Evolutionary conservation across 1,284 basidiomycete genomes (phyloP).

Genomic region (Malassezia arunalokei): DNA sequence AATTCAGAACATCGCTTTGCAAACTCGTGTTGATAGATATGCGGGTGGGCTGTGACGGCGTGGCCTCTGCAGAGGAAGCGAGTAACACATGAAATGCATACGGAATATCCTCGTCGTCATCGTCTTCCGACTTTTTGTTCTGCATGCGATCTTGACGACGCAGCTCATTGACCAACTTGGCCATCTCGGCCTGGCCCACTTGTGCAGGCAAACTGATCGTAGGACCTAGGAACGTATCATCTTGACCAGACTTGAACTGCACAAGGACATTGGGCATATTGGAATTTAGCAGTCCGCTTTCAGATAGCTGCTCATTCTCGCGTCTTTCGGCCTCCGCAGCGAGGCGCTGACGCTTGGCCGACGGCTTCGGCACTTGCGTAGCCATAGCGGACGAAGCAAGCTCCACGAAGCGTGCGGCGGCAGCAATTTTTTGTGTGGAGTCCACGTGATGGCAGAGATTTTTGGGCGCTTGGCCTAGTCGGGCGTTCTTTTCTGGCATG

Average conservation of each 20-base stretch:
- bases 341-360: slow-evolving; percentile 33
- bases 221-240: slow-evolving; percentile 32
- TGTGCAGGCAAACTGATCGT: slow-evolving; percentile 35
- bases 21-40: slow-evolving; percentile 33
- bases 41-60: slow-evolving; percentile 20
- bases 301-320: slow-evolving; percentile 21
- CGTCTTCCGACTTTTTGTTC: slow-evolving; percentile 14
- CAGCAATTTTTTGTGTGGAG: not conserved
- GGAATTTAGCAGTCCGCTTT: slow-evolving; percentile 31
- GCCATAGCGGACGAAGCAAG: slow-evolving; percentile 25
- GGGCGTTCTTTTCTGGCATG: not conserved
- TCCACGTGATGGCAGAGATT: slow-evolving; percentile 19
- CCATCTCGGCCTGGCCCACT: slow-evolving; percentile 35
- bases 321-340: slow-evolving; percentile 21
- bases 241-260: slow-evolving; percentile 38
- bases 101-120: slow-evolving; percentile 40
- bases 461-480: not conserved
- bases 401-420: not conserved
- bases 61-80: slow-evolving; percentile 11
- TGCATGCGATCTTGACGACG: slow-evolving; percentile 20
- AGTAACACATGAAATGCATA: slow-evolving; percentile 42
- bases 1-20: slow-evolving; percentile 29
- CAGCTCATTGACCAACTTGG: slow-evolving; percentile 39
- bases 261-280: slow-evolving; percentile 32
- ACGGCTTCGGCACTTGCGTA: slow-evolving; percentile 30